Evolutionary conservation across 495 filamentous ascomycete species (phyloP).

Genomic region (Hamigera avellanea): DNA sequence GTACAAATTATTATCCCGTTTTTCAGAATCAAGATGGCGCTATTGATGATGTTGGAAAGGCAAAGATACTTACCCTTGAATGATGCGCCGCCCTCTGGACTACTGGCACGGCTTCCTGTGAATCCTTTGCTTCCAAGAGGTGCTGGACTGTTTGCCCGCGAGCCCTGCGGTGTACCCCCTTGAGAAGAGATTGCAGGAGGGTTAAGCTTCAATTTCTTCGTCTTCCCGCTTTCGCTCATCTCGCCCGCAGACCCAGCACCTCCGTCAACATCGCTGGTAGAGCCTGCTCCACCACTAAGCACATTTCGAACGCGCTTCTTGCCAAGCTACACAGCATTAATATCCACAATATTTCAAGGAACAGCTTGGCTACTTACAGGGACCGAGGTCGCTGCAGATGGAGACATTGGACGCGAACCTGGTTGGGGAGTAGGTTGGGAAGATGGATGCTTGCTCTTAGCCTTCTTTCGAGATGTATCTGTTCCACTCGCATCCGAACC

Average conservation of each 20-base stretch:
- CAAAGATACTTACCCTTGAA: slow-evolving; percentile 20
- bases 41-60: neutral
- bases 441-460: slow-evolving; percentile 54
- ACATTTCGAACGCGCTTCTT: slow-evolving; percentile 36
- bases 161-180: slow-evolving; percentile 43
- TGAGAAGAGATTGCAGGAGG: slow-evolving; percentile 35
- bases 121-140: slow-evolving; percentile 15
- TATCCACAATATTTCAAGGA: slow-evolving; percentile 6
- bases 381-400: slow-evolving; percentile 19
- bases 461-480: slow-evolving; percentile 80
- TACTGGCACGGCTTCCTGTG: slow-evolving; percentile 28
- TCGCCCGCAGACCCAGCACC: slow-evolving; percentile 55
- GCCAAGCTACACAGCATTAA: slow-evolving; percentile 17
- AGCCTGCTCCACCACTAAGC: slow-evolving; percentile 38
- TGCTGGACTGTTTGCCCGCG: slow-evolving; percentile 41
- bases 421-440: slow-evolving; percentile 42
- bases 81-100: slow-evolving; percentile 17
- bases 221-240: slow-evolving; percentile 60
- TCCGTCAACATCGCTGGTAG: slow-evolving; percentile 70
- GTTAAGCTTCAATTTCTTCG: slow-evolving; percentile 57
- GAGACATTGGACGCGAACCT: slow-evolving; percentile 43
- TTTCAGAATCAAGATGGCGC: neutral
- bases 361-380: slow-evolving; percentile 13
- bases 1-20: slow-evolving; percentile 1
- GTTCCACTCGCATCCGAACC: slow-evolving; percentile 83